Evolutionary conservation across 352 stramenopile genomes (phyloP).

Genomic region (Pilasporangium apinafurcum): DNA sequence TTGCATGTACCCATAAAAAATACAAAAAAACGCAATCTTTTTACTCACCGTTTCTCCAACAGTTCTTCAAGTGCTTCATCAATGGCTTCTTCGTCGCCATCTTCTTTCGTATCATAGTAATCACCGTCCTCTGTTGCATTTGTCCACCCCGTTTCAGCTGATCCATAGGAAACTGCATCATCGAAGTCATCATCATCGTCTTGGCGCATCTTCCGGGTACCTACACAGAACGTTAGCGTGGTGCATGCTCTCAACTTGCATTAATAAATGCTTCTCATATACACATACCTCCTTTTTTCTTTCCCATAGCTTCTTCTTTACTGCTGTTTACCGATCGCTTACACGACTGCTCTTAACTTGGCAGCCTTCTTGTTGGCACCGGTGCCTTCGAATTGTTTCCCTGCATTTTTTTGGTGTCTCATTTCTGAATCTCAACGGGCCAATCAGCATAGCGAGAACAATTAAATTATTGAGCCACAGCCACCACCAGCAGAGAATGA

Average conservation of each 20-base stretch:
- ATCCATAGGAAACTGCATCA: slow-evolving; percentile 59
- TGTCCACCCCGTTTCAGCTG: slow-evolving; percentile 58
- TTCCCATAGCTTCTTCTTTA: slow-evolving; percentile 29
- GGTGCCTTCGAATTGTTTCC: background rate
- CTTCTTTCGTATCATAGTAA: slow-evolving; percentile 60
- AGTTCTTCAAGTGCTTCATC: slow-evolving; percentile 75
- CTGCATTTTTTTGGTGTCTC: background rate
- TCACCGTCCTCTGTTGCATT: slow-evolving; percentile 57
- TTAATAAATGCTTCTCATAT: too few species aligned
- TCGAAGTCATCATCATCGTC: slow-evolving; percentile 66
- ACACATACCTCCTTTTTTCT: slow-evolving; percentile 51
- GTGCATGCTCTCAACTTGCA: too few species aligned
- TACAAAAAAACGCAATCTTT: too few species aligned
- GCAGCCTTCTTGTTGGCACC: background rate
- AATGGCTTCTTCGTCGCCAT: slow-evolving; percentile 57
- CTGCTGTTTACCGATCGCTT: background rate
- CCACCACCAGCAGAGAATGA: too few species aligned
- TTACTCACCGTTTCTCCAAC: slow-evolving; percentile 78
- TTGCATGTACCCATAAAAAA: too few species aligned
- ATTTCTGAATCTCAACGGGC: slow-evolving; percentile 3
- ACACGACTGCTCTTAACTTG: background rate
- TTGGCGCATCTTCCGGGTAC: slow-evolving; percentile 51
- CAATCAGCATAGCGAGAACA: too few species aligned
- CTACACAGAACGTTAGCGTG: slow-evolving; percentile 13
- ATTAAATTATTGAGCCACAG: too few species aligned